Base-by-base conservation (phyloP, 805 yeast genomes). In the Lachancea sp. region DNA sequence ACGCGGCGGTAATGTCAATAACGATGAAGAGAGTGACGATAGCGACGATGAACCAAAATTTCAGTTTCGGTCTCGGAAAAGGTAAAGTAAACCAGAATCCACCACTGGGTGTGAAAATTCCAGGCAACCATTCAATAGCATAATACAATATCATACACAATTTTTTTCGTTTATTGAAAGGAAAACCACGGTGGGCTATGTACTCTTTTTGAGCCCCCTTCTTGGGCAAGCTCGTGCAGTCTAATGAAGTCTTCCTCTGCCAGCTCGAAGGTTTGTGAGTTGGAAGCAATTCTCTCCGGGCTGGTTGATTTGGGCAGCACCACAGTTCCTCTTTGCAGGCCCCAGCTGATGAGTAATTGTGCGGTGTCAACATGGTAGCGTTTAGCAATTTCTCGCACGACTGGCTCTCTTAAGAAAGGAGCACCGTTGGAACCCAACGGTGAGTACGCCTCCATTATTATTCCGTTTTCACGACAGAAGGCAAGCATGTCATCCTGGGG, bases 391-490 rank as follows among this genome's bases (percentile, higher is more conserved):
- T 63, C 64, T 2, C 56, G 48, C 16, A 81, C 56, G 4, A 66
- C 59, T 20, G 66, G 70, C 52, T 79, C 73, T 22, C 63, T 58
- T 47, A 78, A 62, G 13, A 78, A 52, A 12, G 84, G 81, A 9
- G 81, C 73, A 46, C 72, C 75, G 6, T 68, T 64, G 26, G 82
- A 73, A 8, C 89, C 91, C 53, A 86, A 70, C 20, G 95, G 93
- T 26, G 87, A 80, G 66, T 85, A 87, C 9, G 95, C 95, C 61
- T 82, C 82, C 44, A 82, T 62, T 29, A 70, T 60, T 48, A 82
- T 80, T 49, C 71, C 77, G 49, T 83, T 69, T 29, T 64, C 58
- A 44, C 70, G 66, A 62, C 79, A 72, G 63, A 59, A 82, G 30
- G 75, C 72, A 36, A 74, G 56, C 52, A 85, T 68, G 51, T 79